Base-by-base conservation (phyloP, 2,329 filamentous ascomycete genomes). In the Fusarium palustre region DNA sequence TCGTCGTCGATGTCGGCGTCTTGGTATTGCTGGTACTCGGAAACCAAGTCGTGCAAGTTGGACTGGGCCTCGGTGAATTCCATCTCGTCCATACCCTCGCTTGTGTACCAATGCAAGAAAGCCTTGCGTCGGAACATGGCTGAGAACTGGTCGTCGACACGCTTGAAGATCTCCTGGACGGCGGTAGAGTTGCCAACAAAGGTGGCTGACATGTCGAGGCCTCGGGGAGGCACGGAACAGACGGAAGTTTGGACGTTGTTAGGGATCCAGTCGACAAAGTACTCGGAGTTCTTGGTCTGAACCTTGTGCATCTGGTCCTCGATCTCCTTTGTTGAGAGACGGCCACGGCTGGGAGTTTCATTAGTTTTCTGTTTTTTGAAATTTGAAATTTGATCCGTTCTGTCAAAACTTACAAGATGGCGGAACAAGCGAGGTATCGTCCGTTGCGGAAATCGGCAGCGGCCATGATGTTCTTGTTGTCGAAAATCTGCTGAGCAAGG, bases 401-500 rank as follows among this genome's bases (percentile, higher is more conserved):
- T 28, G 28, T 10, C n/a, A 25, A 24, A 68, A 85, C 89, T 83
- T 83, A 91, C 89, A 99, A 99, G 85, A 99, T 97, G 81, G 96
- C 94, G 82, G 92, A 98, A 91, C 96, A 99, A 76, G 96, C 98
- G 79, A 99, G 91, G 88, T 99, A 99, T 79, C 96, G 96, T 82
- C 96, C 96, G 84, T 98, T 99, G 79, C 96, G 93, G 93, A 99
- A 99, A 87, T 99, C 96, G 72, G 94, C 96, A 72, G 96, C 96
- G 85, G 96, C 96, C 96, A 99, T 99, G 94, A 99, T 99, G 91
- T 99, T 99, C 94, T 98, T 98, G 79, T 96, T 94, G 87, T 99
- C 96, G 87, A 97, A 99, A 93, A 99, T 98, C 86, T 99, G 96
- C 88, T 99, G 96, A 77, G 96, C 98, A 82, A 99, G 90, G 87